Percentiles rank a stretch among this genome's conserved stretches.
Evolutionary conservation across 2,329 filamentous ascomycete species (phyloP).

Genomic region (Curvularia sp.): DNA sequence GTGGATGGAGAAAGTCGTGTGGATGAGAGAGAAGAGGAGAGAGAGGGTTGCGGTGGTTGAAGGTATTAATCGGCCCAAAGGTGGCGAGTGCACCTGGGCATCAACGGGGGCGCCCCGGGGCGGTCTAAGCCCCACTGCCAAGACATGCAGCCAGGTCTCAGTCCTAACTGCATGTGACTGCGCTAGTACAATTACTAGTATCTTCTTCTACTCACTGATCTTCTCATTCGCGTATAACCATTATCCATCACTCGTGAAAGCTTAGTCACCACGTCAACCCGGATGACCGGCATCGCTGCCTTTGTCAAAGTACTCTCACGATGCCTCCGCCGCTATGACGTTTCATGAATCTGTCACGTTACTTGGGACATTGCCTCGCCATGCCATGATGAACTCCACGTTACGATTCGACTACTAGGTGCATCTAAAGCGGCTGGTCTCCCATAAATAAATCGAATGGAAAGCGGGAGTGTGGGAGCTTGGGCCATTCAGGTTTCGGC

Average conservation of each 20-base stretch:
- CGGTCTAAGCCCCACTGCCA: conserved; percentile 21
- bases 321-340: neutral
- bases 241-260: neutral
- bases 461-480: neutral
- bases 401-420: neutral
- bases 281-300: neutral
- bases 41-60: conserved; percentile 5
- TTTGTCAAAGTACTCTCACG: neutral
- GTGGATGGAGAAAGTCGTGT: conserved; percentile 12
- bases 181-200: neutral
- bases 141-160: neutral
- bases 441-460: neutral
- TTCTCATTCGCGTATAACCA: neutral
- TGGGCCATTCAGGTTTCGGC: neutral
- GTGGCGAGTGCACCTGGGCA: conserved; percentile 18
- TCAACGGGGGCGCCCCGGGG: conserved; percentile 6
- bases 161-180: conserved; percentile 1
- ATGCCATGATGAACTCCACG: neutral
- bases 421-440: neutral
- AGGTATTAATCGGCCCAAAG: conserved; percentile 17
- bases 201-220: neutral
- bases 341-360: neutral
- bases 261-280: neutral
- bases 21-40: conserved; percentile 5
- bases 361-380: neutral